Conservation (phyloP, 2,329 filamentous ascomycete genomes). For the Penicillium psychrosexuale region DNA sequence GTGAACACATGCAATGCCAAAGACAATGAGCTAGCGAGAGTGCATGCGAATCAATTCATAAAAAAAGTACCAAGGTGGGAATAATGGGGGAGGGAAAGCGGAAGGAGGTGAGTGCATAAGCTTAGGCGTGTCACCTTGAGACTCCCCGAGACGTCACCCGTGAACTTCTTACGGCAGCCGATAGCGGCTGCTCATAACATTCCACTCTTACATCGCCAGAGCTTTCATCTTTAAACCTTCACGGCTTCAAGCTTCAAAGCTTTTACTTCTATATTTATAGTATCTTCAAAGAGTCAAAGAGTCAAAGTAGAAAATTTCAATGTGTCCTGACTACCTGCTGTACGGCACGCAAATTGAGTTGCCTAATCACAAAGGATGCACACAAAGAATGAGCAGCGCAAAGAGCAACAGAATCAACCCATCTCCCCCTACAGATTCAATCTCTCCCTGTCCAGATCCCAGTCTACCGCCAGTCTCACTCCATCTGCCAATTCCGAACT, state of each 20-base stretch:
- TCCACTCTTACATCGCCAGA: neutral
- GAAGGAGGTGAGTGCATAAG: slow-evolving; percentile 23
- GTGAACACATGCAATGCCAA: slow-evolving; percentile 25
- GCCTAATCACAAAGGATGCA: neutral
- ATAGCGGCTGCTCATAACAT: slow-evolving; percentile 1
- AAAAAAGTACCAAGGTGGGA: slow-evolving; percentile 2
- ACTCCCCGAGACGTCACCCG: slow-evolving; percentile 21
- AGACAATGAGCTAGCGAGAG: slow-evolving; percentile 14
- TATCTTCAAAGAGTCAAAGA: neutral
- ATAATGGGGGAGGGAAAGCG: slow-evolving; percentile 3
- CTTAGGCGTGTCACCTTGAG: slow-evolving; percentile 17
- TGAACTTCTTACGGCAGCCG: slow-evolving; percentile 3
- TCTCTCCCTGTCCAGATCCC: neutral
- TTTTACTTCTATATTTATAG: neutral
- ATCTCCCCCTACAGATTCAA: neutral
- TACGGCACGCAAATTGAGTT: neutral
- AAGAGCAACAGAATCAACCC: neutral
- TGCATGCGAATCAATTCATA: slow-evolving; percentile 8
- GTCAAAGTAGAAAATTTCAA: neutral
- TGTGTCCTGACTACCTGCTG: neutral
- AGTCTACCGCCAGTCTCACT: neutral
- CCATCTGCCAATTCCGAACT: neutral
- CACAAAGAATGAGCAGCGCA: neutral
- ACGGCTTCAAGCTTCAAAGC: no score
- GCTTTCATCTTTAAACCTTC: neutral